These are phyloP conservation scores for Capsicum rhomboideum DNA, from an alignment of 257 asterid species.

Conservation along the genomic window DNA sequence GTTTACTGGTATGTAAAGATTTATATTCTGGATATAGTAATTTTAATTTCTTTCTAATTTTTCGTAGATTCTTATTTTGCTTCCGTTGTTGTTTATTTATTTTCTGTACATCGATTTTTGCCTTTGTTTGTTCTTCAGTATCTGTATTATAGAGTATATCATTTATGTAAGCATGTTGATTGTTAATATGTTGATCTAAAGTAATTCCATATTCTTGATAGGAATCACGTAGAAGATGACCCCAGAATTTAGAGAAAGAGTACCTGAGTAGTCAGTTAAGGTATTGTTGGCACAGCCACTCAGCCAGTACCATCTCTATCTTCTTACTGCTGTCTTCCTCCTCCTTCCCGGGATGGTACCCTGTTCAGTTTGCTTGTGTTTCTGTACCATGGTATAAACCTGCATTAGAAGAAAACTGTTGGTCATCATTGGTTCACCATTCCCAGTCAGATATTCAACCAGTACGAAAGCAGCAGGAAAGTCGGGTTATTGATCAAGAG, in stretches of 20 bases:
- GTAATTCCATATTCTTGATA: too few species aligned
- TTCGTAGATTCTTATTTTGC: too few species aligned
- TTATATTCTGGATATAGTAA: too few species aligned
- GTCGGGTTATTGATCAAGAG: neutral
- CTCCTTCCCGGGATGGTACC: constrained; percentile 31
- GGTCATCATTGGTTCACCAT: neutral
- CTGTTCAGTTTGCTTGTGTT: constrained; percentile 45
- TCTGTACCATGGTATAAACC: constrained; percentile 77
- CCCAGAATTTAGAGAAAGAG: neutral
- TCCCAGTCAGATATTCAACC: neutral
- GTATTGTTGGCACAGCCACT: neutral
- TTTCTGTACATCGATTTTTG: too few species aligned
- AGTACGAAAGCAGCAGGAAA: neutral
- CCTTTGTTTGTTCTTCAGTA: too few species aligned
- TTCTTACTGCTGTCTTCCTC: constrained; percentile 9
- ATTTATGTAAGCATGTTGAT: too few species aligned
- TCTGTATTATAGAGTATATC: too few species aligned
- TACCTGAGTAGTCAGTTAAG: neutral
- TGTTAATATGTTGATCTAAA: too few species aligned
- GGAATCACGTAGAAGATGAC: neutral
- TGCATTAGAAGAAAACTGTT: constrained; percentile 21
- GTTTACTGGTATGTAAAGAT: too few species aligned
- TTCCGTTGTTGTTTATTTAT: too few species aligned
- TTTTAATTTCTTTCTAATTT: too few species aligned
- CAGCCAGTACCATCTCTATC: constrained; percentile 4